Conservation (phyloP, 192 early-diverging fungal species). For the Entophlyctis luteolus region DNA sequence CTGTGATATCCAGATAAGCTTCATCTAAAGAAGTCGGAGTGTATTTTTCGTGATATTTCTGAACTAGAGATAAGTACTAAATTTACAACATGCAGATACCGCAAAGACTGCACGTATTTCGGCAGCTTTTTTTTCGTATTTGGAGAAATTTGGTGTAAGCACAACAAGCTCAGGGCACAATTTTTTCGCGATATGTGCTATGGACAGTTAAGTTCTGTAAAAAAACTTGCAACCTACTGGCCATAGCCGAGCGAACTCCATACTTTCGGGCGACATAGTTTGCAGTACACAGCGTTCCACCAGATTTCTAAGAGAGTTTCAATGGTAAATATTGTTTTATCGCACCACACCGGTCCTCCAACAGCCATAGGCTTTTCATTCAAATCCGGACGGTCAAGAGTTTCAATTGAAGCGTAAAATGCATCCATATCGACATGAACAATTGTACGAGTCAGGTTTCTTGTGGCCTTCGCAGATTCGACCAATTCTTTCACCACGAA, state of each 20-base stretch:
- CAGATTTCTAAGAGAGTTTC: constrained; percentile 19
- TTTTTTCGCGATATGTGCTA: constrained; percentile 30
- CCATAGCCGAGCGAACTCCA: constrained; percentile 69
- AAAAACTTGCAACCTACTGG: constrained; percentile 26
- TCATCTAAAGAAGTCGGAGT: constrained; percentile 28
- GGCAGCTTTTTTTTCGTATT: constrained; percentile 45
- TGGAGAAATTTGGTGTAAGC: constrained; percentile 45
- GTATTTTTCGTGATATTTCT: constrained; percentile 61
- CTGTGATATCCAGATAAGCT: constrained; percentile 47
- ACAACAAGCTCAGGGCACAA: constrained; percentile 61
- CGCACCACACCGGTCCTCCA: constrained; percentile 28
- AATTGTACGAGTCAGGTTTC: constrained; percentile 53
- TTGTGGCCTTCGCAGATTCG: constrained; percentile 28
- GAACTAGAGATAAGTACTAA: background rate
- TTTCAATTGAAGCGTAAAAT: constrained; percentile 69
- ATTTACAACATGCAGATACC: background rate
- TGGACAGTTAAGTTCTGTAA: background rate
- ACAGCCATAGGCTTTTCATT: constrained; percentile 63
- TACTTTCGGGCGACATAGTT: constrained; percentile 64
- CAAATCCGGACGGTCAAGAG: constrained; percentile 59
- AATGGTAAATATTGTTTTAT: background rate
- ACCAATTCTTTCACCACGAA: constrained; percentile 39
- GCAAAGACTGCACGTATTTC: constrained; percentile 52
- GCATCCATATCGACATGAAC: constrained; percentile 73
- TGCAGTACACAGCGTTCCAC: constrained; percentile 56